Base-by-base conservation (phyloP, 352 stramenopile species). In the Phytophthora citricola region DNA sequence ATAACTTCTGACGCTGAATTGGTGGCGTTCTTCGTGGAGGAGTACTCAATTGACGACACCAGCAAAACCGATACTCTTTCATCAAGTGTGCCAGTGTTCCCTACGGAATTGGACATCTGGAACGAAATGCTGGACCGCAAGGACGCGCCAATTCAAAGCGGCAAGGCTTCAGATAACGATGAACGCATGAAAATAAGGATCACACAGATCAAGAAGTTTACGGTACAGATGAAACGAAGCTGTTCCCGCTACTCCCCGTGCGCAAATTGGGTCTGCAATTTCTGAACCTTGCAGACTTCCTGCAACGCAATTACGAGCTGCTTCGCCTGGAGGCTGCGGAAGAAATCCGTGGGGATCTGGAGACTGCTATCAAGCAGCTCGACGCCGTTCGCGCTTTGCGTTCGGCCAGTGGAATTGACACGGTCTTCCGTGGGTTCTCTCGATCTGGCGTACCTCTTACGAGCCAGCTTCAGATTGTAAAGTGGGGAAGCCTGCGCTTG, bases 211-310 rank as follows among this genome's bases (percentile, higher is more conserved):
- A 32, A 11, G 46, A 49, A 36, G 57, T 89, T 1, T 92, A 83
- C 49, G 62, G 58, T 4, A 75, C 91, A 22, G 67, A 75, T 15
- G 54, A 81, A 32, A 14, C 48, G 3, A 72, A 73, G 27, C 34
- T 91, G 52, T 78, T 86, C 17, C 76, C 74, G 2, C 1, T 93
- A 3, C 66, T 98, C 11, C 84, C 93, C 4, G 69, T 99, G 31
- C 95, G 93, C 12, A 99, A 98, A 75, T 79, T 99, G n/a, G 96
- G 92, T 54, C 69, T 98, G 20, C 93, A 98, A 69, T 99, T 98
- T 66, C 75, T 99, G 15, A 98, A 96, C 14, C 71, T 98, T 39
- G 60, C 85, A 9, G 97, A 99, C 69, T 98, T 98, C 73, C 67
- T 99, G 7, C 67, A 96, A 31, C 89, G 97, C 17, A 97, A 92